Conservation (phyloP, 345 rosid species). For the Populus davidiana region DNA sequence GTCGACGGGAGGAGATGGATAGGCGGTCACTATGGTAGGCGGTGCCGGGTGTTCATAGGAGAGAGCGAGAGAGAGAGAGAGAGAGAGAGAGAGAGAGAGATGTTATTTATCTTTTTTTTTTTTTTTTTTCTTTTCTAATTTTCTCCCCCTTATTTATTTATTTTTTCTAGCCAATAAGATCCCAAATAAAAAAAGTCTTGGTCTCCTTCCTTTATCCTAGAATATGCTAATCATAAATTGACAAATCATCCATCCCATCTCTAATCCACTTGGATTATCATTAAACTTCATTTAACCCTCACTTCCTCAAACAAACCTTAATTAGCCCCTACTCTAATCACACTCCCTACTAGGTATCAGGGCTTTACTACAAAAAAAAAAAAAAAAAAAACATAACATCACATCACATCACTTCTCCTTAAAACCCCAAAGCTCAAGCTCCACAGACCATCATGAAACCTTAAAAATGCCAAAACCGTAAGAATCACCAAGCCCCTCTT, state of each 20-base stretch:
- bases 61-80: rapidly evolving
- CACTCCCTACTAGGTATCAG: background rate
- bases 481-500: background rate
- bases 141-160: too few species aligned
- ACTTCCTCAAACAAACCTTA: too few species aligned
- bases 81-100: rapidly evolving
- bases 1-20: too few species aligned
- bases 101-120: too few species aligned
- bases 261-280: background rate
- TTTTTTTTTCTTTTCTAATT: too few species aligned
- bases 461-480: background rate
- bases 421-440: background rate
- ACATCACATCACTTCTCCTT: background rate
- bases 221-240: background rate
- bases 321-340: background rate
- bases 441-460: background rate
- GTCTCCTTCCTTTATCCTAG: background rate
- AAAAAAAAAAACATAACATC: too few species aligned
- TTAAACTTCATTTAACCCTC: too few species aligned
- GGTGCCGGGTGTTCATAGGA: too few species aligned
- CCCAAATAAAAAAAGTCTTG: background rate
- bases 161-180: background rate
- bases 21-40: too few species aligned
- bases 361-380: background rate
- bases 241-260: background rate